phyloP scores from a whole-genome alignment of 1,139 yeast genomes.

The Suhomyces atakaporum region DNA sequence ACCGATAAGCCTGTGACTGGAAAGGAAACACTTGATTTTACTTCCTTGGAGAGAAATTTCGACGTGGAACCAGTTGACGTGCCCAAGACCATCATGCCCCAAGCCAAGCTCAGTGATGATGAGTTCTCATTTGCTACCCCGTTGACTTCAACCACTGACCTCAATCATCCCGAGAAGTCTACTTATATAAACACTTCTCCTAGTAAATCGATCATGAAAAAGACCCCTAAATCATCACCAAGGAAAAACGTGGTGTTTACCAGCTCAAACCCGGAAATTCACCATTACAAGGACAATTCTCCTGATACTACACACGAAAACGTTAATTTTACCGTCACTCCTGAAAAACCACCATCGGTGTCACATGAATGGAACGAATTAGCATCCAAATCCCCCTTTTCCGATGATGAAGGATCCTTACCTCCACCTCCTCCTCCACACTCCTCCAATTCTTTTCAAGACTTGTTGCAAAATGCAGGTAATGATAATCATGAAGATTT shows the following conservation, averaged over 20 bases:
- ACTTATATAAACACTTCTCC: conserved; percentile 30
- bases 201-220: conserved; percentile 45
- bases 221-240: conserved; percentile 34
- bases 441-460: conserved; percentile 18
- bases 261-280: conserved; percentile 35
- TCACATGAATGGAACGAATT: conserved; percentile 31
- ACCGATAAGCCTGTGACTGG: conserved; percentile 6
- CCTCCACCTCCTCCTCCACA: conserved; percentile 42
- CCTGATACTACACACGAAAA: conserved; percentile 15
- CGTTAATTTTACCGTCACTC: background rate
- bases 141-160: conserved; percentile 26
- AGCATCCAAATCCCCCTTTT: conserved; percentile 12
- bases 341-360: conserved; percentile 10
- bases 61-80: conserved; percentile 23
- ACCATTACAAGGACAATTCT: conserved; percentile 28
- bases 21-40: conserved; percentile 10
- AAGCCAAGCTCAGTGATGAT: conserved; percentile 21
- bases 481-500: conserved; percentile 16
- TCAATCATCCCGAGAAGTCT: conserved; percentile 14
- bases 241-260: conserved; percentile 45
- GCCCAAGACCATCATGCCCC: conserved; percentile 14
- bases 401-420: conserved; percentile 27
- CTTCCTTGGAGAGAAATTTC: conserved; percentile 32
- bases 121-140: conserved; percentile 36
- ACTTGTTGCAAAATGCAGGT: conserved; percentile 14